Percentiles rank a stretch among this genome's conserved stretches.
Conservation (phyloP, 768 basidiomycete species). For the Mycena haematopus region DNA sequence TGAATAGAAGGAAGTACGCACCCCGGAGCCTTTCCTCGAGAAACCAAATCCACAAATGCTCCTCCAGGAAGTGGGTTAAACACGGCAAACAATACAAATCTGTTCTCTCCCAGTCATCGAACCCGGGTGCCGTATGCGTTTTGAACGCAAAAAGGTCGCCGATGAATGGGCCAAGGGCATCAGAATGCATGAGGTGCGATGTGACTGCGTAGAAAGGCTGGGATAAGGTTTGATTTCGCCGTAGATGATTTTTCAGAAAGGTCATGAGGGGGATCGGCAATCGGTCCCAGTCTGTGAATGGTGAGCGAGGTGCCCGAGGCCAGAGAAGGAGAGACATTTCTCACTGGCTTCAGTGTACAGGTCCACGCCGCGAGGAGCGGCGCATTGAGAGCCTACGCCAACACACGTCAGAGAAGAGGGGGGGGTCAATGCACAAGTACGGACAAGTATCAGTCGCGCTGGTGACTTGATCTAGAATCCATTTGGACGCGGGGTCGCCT, state of each 20-base stretch:
- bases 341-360: conserved; percentile 14
- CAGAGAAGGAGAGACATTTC: neutral
- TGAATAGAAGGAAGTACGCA: neutral
- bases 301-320: neutral
- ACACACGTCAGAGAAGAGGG: neutral
- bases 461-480: neutral
- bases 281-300: conserved; percentile 14
- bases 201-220: neutral
- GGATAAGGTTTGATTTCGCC: neutral
- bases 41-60: conserved; percentile 24
- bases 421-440: neutral
- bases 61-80: conserved; percentile 11
- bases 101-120: neutral
- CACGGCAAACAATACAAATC: conserved; percentile 17
- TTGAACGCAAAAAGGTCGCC: no score
- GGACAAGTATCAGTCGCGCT: neutral
- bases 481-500: neutral
- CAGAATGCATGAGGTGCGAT: no score
- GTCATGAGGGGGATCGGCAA: neutral
- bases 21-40: conserved; percentile 6
- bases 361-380: conserved; percentile 8
- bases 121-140: no score
- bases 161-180: no score
- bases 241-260: conserved; percentile 1
- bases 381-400: conserved; percentile 24